Percentiles rank a stretch among this genome's conserved stretches.
Evolutionary conservation across 2,329 filamentous ascomycete genomes (phyloP).

Genomic region (Monilinia laxa): DNA sequence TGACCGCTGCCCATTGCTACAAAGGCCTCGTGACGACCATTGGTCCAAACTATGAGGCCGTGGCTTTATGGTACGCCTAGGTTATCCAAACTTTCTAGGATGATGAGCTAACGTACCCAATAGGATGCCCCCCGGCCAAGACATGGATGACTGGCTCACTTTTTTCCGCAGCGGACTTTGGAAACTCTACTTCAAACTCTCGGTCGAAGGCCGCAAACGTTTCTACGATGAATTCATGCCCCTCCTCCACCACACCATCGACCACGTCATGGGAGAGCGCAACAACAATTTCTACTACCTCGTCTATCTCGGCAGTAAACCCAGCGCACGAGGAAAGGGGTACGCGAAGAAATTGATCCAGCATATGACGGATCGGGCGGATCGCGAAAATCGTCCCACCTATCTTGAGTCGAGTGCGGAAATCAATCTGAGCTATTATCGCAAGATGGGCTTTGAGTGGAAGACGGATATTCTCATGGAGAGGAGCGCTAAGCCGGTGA

Average conservation of each 20-base stretch:
- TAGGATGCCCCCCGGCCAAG: conserved; percentile 73
- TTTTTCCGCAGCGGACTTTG: conserved; percentile 74
- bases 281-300: conserved; percentile 75
- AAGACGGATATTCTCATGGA: conserved; percentile 62
- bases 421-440: conserved; percentile 69
- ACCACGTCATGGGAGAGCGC: conserved; percentile 63
- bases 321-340: conserved; percentile 67
- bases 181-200: conserved; percentile 73
- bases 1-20: conserved; percentile 72
- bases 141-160: conserved; percentile 72
- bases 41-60: conserved; percentile 72
- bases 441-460: conserved; percentile 70
- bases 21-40: conserved; percentile 73
- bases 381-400: conserved; percentile 63
- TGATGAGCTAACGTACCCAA: background rate
- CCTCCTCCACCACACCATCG: conserved; percentile 70
- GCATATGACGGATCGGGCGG: conserved; percentile 67
- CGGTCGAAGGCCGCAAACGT: conserved; percentile 66
- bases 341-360: conserved; percentile 70
- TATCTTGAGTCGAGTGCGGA: conserved; percentile 77
- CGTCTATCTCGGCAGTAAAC: conserved; percentile 77
- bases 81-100: background rate
- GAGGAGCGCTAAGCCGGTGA: conserved; percentile 57
- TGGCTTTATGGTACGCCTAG: conserved; percentile 69
- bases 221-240: conserved; percentile 78